Conservation (phyloP, 108 stramenopile species). For the Pseudonitzschia delicatissima region DNA sequence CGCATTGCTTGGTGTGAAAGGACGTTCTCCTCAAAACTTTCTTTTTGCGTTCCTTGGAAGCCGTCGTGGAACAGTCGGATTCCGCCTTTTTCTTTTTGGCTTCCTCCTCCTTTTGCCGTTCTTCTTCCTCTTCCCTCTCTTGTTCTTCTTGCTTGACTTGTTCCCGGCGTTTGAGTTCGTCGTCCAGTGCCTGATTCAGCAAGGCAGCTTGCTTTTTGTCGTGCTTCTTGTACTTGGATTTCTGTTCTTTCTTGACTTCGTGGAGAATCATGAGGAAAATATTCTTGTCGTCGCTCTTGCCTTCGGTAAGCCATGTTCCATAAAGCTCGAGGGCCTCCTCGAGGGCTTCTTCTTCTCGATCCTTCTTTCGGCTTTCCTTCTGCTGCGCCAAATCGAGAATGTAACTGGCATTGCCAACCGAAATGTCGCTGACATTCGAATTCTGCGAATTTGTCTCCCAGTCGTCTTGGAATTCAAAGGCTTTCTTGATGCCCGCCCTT, state of each 20-base stretch:
- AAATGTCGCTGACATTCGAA: not conserved
- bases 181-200: conserved; percentile 1
- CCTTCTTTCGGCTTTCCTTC: conserved; percentile 16
- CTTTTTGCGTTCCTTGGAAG: not conserved
- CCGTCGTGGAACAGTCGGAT: not conserved
- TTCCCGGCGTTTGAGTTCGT: conserved; percentile 7
- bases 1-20: too few relatives aligned
- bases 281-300: conserved; percentile 11
- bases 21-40: not conserved
- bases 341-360: conserved; percentile 29
- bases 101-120: not conserved
- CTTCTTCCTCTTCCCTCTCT: not conserved
- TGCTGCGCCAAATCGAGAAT: conserved; percentile 29
- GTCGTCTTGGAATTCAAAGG: not conserved
- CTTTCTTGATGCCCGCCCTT: conserved; percentile 2
- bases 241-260: conserved; percentile 9
- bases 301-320: conserved; percentile 20
- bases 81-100: not conserved
- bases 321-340: conserved; percentile 29
- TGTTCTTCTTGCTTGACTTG: not conserved
- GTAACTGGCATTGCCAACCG: conserved; percentile 12
- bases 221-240: not conserved
- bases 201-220: not conserved
- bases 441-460: conserved; percentile 9
- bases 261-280: conserved; percentile 7